phyloP scores from a whole-genome alignment of 2,329 filamentous ascomycete genomes.

The Monosporascus cannonballus region DNA sequence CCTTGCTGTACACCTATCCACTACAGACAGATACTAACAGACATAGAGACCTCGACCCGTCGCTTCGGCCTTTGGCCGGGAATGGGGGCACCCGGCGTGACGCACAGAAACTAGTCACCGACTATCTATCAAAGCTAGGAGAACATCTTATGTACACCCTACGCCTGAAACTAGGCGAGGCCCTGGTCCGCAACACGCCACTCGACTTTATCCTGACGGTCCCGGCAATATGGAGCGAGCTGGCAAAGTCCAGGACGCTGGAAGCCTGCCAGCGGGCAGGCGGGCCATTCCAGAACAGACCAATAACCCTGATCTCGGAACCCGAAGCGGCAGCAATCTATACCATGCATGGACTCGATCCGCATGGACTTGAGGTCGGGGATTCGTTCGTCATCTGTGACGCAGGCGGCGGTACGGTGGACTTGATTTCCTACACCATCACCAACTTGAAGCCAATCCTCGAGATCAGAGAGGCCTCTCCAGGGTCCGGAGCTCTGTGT shows the following conservation, averaged over 20 bases:
- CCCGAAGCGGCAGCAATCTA: conserved; percentile 48
- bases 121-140: conserved; percentile 44
- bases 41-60: neutral
- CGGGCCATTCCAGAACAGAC: conserved; percentile 22
- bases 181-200: conserved; percentile 35
- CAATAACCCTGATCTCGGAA: conserved; percentile 43
- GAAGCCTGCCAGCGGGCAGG: conserved; percentile 35
- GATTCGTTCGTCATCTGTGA: conserved; percentile 48
- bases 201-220: conserved; percentile 52
- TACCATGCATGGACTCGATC: conserved; percentile 37
- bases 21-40: conserved; percentile 3
- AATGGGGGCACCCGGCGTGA: conserved; percentile 11
- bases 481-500: conserved; percentile 43
- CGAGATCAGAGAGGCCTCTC: conserved; percentile 41
- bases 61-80: neutral
- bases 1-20: conserved; percentile 12
- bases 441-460: conserved; percentile 35
- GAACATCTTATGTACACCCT: conserved; percentile 41
- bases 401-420: conserved; percentile 40
- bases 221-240: conserved; percentile 53
- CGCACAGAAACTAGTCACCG: conserved; percentile 36
- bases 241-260: conserved; percentile 44
- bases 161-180: conserved; percentile 33
- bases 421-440: conserved; percentile 35
- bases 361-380: conserved; percentile 34